Percentiles rank a stretch among this genome's conserved stretches.
These are phyloP conservation scores for Colletotrichum camelliae DNA, from an alignment of 2,329 filamentous ascomycete genomes.

Conservation along the genomic window DNA sequence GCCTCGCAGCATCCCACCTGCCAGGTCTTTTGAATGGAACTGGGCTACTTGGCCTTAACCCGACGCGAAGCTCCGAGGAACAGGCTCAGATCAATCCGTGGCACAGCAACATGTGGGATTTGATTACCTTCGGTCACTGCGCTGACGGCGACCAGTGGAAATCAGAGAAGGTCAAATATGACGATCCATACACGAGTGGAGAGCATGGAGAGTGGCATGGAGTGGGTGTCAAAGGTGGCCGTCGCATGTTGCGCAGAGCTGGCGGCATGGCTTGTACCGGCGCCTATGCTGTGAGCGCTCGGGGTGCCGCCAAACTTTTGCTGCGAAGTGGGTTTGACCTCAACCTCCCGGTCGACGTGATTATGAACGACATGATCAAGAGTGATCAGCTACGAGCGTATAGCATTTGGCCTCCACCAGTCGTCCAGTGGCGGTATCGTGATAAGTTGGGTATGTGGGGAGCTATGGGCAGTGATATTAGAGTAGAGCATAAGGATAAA, in stretches of 20 bases:
- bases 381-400: slow-evolving; percentile 27
- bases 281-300: slow-evolving; percentile 30
- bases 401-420: slow-evolving; percentile 27
- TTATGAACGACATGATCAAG: slow-evolving; percentile 27
- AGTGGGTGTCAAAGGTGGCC: slow-evolving; percentile 13
- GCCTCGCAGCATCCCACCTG: neutral
- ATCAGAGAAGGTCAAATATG: neutral
- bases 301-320: slow-evolving; percentile 32
- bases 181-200: neutral
- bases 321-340: slow-evolving; percentile 26
- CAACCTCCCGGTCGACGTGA: slow-evolving; percentile 29
- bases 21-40: slow-evolving; percentile 1
- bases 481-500: slow-evolving; percentile 19
- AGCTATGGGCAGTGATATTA: slow-evolving; percentile 28
- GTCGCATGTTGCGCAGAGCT: slow-evolving; percentile 28
- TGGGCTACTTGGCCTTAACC: neutral
- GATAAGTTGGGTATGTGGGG: slow-evolving; percentile 27
- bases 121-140: slow-evolving; percentile 29
- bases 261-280: slow-evolving; percentile 30
- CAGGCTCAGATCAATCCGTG: slow-evolving; percentile 23
- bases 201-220: slow-evolving; percentile 24
- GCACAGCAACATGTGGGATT: slow-evolving; percentile 27
- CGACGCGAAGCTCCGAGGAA: neutral
- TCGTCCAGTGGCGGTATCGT: slow-evolving; percentile 31
- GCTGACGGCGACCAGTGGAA: slow-evolving; percentile 22